These are phyloP conservation scores for Hyphodiscus sp. DNA, from an alignment of 2,329 filamentous ascomycete genomes.

Conservation along the genomic window DNA sequence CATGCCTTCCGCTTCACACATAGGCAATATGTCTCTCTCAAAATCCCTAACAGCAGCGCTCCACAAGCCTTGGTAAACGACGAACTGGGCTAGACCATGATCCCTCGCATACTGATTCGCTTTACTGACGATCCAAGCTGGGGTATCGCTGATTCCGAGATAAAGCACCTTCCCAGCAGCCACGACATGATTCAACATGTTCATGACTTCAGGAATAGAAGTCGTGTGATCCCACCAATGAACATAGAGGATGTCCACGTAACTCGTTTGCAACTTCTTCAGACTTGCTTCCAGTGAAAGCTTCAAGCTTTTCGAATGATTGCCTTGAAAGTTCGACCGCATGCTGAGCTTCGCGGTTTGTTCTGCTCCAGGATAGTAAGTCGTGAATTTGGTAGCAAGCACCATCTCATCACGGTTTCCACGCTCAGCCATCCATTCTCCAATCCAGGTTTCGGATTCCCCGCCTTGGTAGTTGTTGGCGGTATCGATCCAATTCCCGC, in stretches of 20 bases:
- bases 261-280: slow-evolving; percentile 29
- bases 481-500: slow-evolving; percentile 63
- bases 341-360: slow-evolving; percentile 30
- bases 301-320: slow-evolving; percentile 32
- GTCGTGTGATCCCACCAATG: slow-evolving; percentile 40
- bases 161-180: slow-evolving; percentile 55
- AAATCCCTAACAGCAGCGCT: slow-evolving; percentile 54
- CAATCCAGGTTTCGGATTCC: slow-evolving; percentile 56
- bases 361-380: slow-evolving; percentile 34
- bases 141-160: slow-evolving; percentile 58
- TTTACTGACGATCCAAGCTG: slow-evolving; percentile 53
- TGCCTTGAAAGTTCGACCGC: slow-evolving; percentile 35
- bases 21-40: slow-evolving; percentile 50
- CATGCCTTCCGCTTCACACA: slow-evolving; percentile 50
- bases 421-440: slow-evolving; percentile 60
- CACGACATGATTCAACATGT: slow-evolving; percentile 54
- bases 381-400: slow-evolving; percentile 59
- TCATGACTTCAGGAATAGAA: slow-evolving; percentile 58
- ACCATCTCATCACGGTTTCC: slow-evolving; percentile 53
- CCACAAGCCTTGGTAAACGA: slow-evolving; percentile 59
- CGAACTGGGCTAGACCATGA: slow-evolving; percentile 56
- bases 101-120: neutral
- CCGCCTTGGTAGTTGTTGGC: slow-evolving; percentile 51
- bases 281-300: slow-evolving; percentile 30
- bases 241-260: slow-evolving; percentile 35